These are phyloP conservation scores for Epichloe festucae DNA, from an alignment of 2,329 filamentous ascomycete genomes.

Conservation along the genomic window DNA sequence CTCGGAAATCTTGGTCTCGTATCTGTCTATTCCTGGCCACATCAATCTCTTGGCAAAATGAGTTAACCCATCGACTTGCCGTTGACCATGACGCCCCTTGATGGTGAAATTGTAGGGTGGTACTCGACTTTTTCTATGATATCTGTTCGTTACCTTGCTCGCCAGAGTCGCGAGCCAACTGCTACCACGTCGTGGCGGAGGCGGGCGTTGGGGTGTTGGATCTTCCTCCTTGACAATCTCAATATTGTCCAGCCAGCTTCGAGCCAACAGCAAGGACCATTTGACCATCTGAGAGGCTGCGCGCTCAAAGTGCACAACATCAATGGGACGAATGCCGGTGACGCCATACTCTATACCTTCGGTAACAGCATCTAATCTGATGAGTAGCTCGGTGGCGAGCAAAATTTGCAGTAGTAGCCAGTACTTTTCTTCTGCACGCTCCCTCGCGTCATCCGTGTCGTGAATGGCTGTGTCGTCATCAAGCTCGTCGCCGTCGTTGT, in stretches of 20 bases:
- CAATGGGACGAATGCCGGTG: constrained; percentile 38
- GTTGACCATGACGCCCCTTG: constrained; percentile 40
- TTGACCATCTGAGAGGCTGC: constrained; percentile 48
- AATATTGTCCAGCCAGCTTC: constrained; percentile 57
- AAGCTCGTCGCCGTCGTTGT: constrained; percentile 35
- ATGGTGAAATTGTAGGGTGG: constrained; percentile 32
- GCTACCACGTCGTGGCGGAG: constrained; percentile 10
- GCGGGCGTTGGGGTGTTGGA: constrained; percentile 5
- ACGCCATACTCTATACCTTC: constrained; percentile 44
- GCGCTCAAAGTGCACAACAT: constrained; percentile 48
- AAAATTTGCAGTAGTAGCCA: constrained; percentile 56
- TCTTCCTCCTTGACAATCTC: constrained; percentile 35
- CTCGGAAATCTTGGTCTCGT: constrained; percentile 34
- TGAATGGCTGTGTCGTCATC: constrained; percentile 39
- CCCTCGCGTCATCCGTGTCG: constrained; percentile 33
- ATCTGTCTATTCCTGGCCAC: constrained; percentile 48
- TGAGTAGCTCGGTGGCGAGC: constrained; percentile 50
- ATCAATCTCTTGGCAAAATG: constrained; percentile 50
- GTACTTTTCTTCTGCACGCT: constrained; percentile 49
- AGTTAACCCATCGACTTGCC: constrained; percentile 47
- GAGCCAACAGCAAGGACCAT: constrained; percentile 53
- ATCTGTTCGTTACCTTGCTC: constrained; percentile 35
- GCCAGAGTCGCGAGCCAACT: constrained; percentile 47
- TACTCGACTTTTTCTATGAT: constrained; percentile 21
- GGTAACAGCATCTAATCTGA: constrained; percentile 50